phyloP scores from a whole-genome alignment of 2,329 filamentous ascomycete species.

The Paraconiothyrium sp. region DNA sequence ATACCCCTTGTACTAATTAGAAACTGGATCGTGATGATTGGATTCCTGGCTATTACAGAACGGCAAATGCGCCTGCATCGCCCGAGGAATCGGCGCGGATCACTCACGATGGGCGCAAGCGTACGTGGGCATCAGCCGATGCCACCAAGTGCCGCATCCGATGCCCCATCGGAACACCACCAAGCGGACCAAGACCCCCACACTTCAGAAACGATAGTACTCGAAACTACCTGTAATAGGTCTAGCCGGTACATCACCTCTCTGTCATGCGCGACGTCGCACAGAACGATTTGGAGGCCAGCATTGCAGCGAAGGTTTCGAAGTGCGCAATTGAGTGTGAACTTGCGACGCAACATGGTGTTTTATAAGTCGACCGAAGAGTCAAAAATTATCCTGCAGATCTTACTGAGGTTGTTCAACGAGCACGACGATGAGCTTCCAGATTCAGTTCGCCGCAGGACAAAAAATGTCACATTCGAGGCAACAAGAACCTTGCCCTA shows the following conservation, averaged over 20 bases:
- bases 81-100: not conserved
- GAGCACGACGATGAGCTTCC: conserved; percentile 8
- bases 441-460: not conserved
- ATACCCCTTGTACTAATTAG: not conserved
- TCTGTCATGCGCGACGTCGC: not conserved
- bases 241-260: not conserved
- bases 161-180: conserved; percentile 3
- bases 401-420: not conserved
- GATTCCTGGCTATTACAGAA: not conserved
- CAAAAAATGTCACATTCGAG: conserved; percentile 2
- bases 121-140: conserved; percentile 24
- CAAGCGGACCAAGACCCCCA: not conserved
- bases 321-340: not conserved
- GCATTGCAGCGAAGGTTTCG: conserved; percentile 1
- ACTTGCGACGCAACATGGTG: conserved; percentile 1
- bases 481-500: conserved; percentile 34
- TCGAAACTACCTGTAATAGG: not conserved
- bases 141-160: conserved; percentile 4
- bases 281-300: not conserved
- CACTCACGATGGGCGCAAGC: not conserved
- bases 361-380: conserved; percentile 9
- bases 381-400: conserved; percentile 2
- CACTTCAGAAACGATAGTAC: not conserved
- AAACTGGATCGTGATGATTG: not conserved
- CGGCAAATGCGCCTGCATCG: not conserved